Evolutionary conservation across 1,284 basidiomycete genomes (phyloP).

Genomic region (Leccinum ponderosum): DNA sequence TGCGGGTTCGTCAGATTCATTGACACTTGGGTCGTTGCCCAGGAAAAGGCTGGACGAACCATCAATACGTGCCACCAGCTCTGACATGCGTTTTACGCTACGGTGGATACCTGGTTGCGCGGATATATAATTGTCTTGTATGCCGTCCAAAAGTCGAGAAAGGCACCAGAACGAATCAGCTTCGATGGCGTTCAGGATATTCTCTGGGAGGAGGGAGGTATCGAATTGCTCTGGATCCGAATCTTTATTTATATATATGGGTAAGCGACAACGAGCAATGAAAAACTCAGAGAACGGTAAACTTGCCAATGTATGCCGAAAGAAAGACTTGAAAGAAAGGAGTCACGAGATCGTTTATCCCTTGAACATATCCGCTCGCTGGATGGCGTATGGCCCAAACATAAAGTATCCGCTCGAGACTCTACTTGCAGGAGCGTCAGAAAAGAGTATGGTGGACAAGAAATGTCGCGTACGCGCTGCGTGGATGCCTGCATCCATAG

Average conservation of each 20-base stretch:
- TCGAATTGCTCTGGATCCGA: conserved; percentile 89
- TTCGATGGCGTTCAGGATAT: conserved; percentile 81
- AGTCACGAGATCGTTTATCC: conserved; percentile 95
- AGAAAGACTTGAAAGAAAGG: conserved; percentile 96
- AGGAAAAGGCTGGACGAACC: conserved; percentile 42
- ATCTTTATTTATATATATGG: conserved; percentile 44
- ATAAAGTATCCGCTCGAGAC: conserved; percentile 90
- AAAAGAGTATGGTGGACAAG: conserved; percentile 8
- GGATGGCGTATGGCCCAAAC: conserved; percentile 98
- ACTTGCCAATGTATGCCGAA: conserved; percentile 84
- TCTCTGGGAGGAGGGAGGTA: conserved; percentile 67
- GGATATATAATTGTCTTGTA: conserved; percentile 96
- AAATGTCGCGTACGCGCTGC: conserved; percentile 64
- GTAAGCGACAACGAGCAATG: conserved; percentile 7
- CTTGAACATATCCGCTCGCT: conserved; percentile 95
- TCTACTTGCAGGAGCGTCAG: conserved; percentile 47
- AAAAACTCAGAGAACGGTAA: conserved; percentile 2
- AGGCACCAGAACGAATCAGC: conserved; percentile 98
- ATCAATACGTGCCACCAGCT: conserved; percentile 90
- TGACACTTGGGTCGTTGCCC: neutral
- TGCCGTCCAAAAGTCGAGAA: conserved; percentile 89
- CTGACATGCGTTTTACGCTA: conserved; percentile 89
- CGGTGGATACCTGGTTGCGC: conserved; percentile 94
- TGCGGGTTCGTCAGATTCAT: conserved; percentile 31
- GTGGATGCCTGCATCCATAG: conserved; percentile 89